Percentiles rank a stretch among this genome's conserved stretches.
phyloP scores from a whole-genome alignment of 331 rosid genomes.

The Telfairia occidentalis region DNA sequence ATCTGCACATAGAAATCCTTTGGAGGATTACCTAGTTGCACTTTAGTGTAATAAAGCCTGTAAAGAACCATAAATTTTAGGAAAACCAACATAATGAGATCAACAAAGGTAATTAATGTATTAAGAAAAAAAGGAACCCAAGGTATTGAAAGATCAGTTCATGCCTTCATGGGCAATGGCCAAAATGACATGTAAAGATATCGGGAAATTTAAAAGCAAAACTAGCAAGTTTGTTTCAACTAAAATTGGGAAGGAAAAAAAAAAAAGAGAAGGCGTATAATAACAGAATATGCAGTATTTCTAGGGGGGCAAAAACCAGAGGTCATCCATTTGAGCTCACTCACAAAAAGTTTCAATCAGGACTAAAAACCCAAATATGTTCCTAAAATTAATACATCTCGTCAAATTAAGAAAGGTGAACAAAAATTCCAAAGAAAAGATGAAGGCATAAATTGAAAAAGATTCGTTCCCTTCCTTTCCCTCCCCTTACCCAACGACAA shows the following conservation, averaged over 20 bases:
- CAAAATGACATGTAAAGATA: not conserved
- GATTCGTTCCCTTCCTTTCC: constrained; percentile 33
- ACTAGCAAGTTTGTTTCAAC: not conserved
- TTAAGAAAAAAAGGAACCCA: not conserved
- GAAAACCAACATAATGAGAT: not conserved
- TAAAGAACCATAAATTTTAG: constrained; percentile 2
- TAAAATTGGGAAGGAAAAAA: not conserved
- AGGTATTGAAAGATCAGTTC: not conserved
- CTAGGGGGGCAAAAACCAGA: not conserved
- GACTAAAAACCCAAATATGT: not conserved
- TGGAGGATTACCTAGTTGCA: constrained; percentile 86
- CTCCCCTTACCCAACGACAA: constrained; percentile 69
- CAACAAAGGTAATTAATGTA: not conserved
- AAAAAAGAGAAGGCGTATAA: not conserved
- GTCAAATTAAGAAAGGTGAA: not conserved
- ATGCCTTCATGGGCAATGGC: not conserved
- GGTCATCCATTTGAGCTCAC: not conserved
- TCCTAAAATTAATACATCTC: not conserved
- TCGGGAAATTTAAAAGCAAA: not conserved
- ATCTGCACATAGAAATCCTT: constrained; percentile 79
- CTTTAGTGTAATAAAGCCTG: constrained; percentile 79
- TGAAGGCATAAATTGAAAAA: not conserved
- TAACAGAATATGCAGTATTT: not conserved
- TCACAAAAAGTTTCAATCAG: not conserved
- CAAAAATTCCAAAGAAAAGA: constrained; percentile 1